Evolutionary conservation across 2,329 filamentous ascomycete genomes (phyloP).

Genomic region (Helotiales sp.): DNA sequence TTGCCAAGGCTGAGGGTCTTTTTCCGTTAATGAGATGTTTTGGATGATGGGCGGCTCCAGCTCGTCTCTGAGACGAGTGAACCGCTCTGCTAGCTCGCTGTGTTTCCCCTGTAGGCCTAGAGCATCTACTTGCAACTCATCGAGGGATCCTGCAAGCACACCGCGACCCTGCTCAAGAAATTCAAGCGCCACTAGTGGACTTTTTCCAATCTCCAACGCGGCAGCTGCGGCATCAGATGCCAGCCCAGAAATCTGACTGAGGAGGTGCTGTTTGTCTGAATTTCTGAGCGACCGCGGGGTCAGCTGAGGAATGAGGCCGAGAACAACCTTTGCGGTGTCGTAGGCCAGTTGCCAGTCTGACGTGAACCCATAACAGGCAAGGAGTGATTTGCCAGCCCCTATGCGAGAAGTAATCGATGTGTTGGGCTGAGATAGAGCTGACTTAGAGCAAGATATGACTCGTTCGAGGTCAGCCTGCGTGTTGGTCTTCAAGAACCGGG

Average conservation of each 20-base stretch:
- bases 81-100: conserved; percentile 26
- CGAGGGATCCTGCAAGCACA: conserved; percentile 34
- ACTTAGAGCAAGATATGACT: neutral
- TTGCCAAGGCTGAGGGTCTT: neutral
- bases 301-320: conserved; percentile 28
- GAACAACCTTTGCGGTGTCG: conserved; percentile 9
- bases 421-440: neutral
- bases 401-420: neutral
- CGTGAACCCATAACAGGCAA: neutral
- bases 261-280: conserved; percentile 34
- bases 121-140: conserved; percentile 34
- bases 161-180: conserved; percentile 41
- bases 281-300: conserved; percentile 25
- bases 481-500: neutral
- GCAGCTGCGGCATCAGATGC: conserved; percentile 36
- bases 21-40: neutral
- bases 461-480: neutral
- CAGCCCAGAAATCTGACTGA: conserved; percentile 28
- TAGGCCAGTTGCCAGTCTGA: conserved; percentile 26
- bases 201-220: conserved; percentile 26
- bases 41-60: conserved; percentile 6
- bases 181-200: conserved; percentile 21
- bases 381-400: neutral
- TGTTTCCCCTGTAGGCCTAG: conserved; percentile 10
- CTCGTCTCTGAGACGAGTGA: conserved; percentile 20